Base-by-base conservation (phyloP, 2,329 filamentous ascomycete genomes). In the Aspergillus fijiensis region DNA sequence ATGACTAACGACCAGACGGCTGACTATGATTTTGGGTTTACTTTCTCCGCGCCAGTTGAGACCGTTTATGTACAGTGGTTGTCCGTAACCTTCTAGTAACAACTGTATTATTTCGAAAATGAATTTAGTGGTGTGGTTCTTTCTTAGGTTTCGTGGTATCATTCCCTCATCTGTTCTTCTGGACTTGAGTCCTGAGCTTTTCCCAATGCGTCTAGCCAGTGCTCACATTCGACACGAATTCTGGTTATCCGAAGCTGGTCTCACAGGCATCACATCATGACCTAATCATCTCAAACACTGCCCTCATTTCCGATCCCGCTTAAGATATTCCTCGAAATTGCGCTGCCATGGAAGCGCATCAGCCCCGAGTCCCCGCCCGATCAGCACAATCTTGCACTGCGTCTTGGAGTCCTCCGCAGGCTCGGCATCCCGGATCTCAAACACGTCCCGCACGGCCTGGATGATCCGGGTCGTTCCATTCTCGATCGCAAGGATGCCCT, bases 371-470 rank as follows among this genome's bases (percentile, higher is more conserved):
- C 79, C 77, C 55, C 77, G 63, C 16, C 80, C 80, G 64, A 82
- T 82, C 29, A 82, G 67, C 12, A 82, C 79, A 63, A 82, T 72
- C 67, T 80, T 81, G 59, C 75, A 78, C 35, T 72, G 68, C 48
- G 62, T 62, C 45, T 72, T 60, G 12, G 39, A 70, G 21, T 67
- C 64, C n/a, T 65, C 58, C 7, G 63, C 56, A 2, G 60, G 63
- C n/a, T 72, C 68, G 14, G 70, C 67, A 65, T 96, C 92, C 25
- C 91, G 85, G 25, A 98, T 89, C 70, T 99, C 95, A 74, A 98
- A 99, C 16, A 98, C 85, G 68, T 97, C 94, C 56, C 94, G 82
- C 1, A 99, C 95, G 2, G 93, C 95, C 74, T 99, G 95, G 7
- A 98, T 82, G 64, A 98, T 86, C 72, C 91, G 90, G 49, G 87